Evolutionary conservation across 1,284 basidiomycete genomes (phyloP).

Genomic region (Neolentinus lepideus): DNA sequence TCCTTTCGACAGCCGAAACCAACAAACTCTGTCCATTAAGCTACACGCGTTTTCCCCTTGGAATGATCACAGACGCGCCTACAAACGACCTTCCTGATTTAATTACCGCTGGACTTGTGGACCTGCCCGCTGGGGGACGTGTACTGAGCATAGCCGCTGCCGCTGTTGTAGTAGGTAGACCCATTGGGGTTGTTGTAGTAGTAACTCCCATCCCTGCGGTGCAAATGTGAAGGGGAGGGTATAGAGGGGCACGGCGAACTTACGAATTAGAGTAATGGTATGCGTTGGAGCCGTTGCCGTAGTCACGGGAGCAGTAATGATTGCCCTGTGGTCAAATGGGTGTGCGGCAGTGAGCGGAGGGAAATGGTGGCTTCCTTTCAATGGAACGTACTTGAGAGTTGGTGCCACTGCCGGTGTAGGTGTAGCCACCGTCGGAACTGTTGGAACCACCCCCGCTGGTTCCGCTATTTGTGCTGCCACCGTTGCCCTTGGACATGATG

Average conservation of each 20-base stretch:
- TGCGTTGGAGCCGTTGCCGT: conserved; percentile 28
- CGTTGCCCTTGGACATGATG: no score
- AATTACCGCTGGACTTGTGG: conserved; percentile 12
- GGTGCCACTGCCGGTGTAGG: conserved; percentile 39
- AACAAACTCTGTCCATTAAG: conserved; percentile 29
- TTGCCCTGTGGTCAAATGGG: conserved; percentile 50
- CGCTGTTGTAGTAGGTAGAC: conserved; percentile 51
- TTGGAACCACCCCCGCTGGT: conserved; percentile 2
- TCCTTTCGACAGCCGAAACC: no score
- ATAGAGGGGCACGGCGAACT: conserved; percentile 9
- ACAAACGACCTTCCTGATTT: conserved; percentile 12
- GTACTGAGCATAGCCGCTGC: conserved; percentile 40
- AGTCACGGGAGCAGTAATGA: conserved; percentile 45
- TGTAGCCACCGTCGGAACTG: conserved; percentile 20
- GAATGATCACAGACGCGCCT: conserved; percentile 31
- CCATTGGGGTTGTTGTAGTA: conserved; percentile 56
- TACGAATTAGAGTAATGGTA: conserved; percentile 57
- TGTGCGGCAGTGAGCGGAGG: no score
- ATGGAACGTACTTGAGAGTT: conserved; percentile 35
- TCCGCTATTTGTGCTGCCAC: no score
- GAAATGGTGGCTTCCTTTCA: no score
- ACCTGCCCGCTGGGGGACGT: conserved; percentile 39
- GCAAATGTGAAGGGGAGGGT: neutral
- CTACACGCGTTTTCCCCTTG: conserved; percentile 33
- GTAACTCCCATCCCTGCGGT: conserved; percentile 43